Conservation (phyloP, 106 monocot species). For the Dendrobium catenatum region DNA sequence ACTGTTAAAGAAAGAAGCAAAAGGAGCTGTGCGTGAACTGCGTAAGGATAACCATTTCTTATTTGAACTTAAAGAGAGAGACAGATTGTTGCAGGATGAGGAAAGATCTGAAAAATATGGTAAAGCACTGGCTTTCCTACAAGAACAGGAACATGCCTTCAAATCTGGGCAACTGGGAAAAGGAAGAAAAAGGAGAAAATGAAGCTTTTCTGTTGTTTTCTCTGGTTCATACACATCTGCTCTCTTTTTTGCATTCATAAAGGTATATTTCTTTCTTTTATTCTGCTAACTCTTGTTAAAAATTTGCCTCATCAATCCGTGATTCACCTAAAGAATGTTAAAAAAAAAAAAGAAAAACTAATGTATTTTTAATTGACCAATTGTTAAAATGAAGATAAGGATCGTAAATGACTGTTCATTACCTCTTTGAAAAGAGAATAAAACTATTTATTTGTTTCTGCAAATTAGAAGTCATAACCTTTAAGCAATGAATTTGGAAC, state of each 20-base stretch:
- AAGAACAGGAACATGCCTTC: slow-evolving; percentile 93
- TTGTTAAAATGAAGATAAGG: not conserved
- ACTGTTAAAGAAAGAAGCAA: slow-evolving; percentile 70
- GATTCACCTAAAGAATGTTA: not conserved
- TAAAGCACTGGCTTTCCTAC: slow-evolving; percentile 83
- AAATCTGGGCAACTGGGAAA: slow-evolving; percentile 98
- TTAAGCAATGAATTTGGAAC: not conserved
- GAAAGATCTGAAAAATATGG: slow-evolving; percentile 83
- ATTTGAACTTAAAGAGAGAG: slow-evolving; percentile 56
- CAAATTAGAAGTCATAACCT: not conserved
- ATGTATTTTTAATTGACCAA: not conserved
- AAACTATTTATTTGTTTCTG: not conserved
- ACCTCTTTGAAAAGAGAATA: not conserved
- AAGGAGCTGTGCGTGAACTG: slow-evolving; percentile 82
- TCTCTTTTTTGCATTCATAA: not conserved
- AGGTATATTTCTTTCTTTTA: not conserved
- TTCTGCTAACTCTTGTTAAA: no score
- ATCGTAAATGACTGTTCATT: not conserved
- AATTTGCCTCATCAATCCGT: not conserved
- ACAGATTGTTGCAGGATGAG: slow-evolving; percentile 39
- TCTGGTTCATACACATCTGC: not conserved
- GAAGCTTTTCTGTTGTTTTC: slow-evolving; percentile 12
- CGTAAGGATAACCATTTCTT: slow-evolving; percentile 89
- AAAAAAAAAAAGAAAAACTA: not conserved
- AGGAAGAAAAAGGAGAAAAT: slow-evolving; percentile 70